Conservation (phyloP, 2,329 filamentous ascomycete species). For the Monilinia vaccinii-corymbosi region DNA sequence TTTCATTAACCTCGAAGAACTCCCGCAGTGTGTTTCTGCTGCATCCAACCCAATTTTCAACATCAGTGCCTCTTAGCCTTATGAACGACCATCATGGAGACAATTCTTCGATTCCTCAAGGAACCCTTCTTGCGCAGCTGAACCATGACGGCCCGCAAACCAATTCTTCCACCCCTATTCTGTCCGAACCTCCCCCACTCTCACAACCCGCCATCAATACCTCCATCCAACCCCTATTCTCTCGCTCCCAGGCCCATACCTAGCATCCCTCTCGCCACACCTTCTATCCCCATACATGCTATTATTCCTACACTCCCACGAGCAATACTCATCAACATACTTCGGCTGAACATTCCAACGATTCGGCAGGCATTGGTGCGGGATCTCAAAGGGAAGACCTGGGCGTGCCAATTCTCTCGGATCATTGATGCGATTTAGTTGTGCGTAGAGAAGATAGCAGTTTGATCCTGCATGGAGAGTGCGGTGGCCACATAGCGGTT, state of each 20-base stretch:
- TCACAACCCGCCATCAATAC: slow-evolving; percentile 7
- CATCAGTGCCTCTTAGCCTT: neutral
- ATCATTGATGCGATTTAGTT: slow-evolving; percentile 28
- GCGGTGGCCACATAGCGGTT: slow-evolving; percentile 25
- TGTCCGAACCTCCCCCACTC: no score
- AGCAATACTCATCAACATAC: slow-evolving; percentile 20
- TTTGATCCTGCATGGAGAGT: slow-evolving; percentile 23
- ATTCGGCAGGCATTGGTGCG: slow-evolving; percentile 22
- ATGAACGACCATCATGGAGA: neutral
- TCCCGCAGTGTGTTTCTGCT: neutral
- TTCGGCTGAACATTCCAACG: slow-evolving; percentile 17
- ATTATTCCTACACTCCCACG: slow-evolving; percentile 27
- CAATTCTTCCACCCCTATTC: neutral
- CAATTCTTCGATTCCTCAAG: neutral
- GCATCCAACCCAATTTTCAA: neutral
- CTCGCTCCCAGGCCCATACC: slow-evolving; percentile 24
- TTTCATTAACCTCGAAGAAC: neutral
- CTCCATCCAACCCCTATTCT: slow-evolving; percentile 29
- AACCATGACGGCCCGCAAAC: neutral
- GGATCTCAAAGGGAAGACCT: slow-evolving; percentile 24
- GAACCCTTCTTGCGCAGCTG: neutral
- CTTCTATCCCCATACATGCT: slow-evolving; percentile 16
- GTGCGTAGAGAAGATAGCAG: slow-evolving; percentile 26
- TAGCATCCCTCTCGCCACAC: slow-evolving; percentile 22
- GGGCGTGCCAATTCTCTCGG: slow-evolving; percentile 16